phyloP scores from a whole-genome alignment of 768 basidiomycete genomes.

The Lentinula guzmanii region DNA sequence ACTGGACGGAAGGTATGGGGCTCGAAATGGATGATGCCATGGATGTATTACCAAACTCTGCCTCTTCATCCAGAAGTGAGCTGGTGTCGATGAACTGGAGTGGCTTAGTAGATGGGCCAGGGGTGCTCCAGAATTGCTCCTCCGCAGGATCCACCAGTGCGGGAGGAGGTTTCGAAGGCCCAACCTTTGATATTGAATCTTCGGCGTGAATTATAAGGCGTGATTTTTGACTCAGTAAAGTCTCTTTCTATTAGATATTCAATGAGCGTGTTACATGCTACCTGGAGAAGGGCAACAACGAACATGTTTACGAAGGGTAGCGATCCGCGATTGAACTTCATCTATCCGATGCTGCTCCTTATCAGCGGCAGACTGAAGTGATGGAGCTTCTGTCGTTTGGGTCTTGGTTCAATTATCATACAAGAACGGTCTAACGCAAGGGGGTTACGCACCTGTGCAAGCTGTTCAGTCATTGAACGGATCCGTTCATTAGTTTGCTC shows the following conservation, averaged over 20 bases:
- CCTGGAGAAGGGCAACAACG: background rate
- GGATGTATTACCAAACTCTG: conserved; percentile 49
- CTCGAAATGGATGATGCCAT: conserved; percentile 37
- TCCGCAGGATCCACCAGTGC: conserved; percentile 11
- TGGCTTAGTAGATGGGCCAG: conserved; percentile 45
- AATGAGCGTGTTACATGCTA: background rate
- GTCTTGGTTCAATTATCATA: conserved; percentile 15
- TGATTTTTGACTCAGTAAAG: conserved; percentile 10
- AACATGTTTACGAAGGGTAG: conserved; percentile 37
- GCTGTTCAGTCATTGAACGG: conserved; percentile 20
- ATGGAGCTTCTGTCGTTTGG: conserved; percentile 17
- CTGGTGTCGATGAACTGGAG: conserved; percentile 57
- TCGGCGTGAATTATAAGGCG: background rate
- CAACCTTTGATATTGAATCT: conserved; percentile 11
- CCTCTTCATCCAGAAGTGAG: conserved; percentile 53
- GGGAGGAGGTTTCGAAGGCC: conserved; percentile 14
- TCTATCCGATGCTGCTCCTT: conserved; percentile 36
- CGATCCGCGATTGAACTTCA: conserved; percentile 29
- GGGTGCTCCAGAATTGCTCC: conserved; percentile 65
- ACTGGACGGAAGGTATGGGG: conserved; percentile 16
- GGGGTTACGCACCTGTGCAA: conserved; percentile 24
- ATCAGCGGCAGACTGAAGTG: conserved; percentile 30
- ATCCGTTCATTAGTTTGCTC: conserved; percentile 33
- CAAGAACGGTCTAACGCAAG: background rate
- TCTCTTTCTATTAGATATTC: conserved; percentile 9